These are phyloP conservation scores for Comarum palustre DNA, from an alignment of 306 rosid species.

Conservation along the genomic window DNA sequence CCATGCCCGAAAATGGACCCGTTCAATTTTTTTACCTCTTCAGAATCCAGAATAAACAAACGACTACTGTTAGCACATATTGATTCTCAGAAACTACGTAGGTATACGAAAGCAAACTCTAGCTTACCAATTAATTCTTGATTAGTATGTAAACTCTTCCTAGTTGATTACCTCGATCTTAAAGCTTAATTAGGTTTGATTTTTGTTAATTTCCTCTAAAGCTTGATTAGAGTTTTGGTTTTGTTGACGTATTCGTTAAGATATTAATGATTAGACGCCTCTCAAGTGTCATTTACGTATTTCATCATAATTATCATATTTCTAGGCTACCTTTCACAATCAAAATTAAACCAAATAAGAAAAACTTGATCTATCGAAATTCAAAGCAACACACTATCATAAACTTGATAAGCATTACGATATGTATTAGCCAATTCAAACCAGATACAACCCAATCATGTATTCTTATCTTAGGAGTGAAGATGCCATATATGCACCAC, in stretches of 20 bases:
- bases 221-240: neutral
- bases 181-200: neutral
- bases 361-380: neutral
- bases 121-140: too few relatives aligned
- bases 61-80: neutral
- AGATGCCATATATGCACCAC: neutral
- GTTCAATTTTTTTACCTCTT: neutral
- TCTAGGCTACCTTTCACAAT: conserved; percentile 7
- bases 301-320: neutral
- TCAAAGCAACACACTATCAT: neutral
- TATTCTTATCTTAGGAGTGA: neutral
- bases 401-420: neutral
- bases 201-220: neutral
- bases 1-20: conserved; percentile 3
- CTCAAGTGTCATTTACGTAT: neutral
- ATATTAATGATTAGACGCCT: neutral
- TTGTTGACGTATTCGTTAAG: neutral
- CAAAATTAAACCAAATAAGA: neutral
- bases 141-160: neutral
- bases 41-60: neutral
- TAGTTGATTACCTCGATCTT: too few relatives aligned
- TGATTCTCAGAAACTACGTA: neutral
- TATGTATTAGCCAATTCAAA: neutral
- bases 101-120: neutral
- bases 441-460: neutral